A percentile compares a stretch with the other conserved stretches of the same genome.
Evolutionary conservation across 192 early-diverging fungal genomes (phyloP).

Genomic region (Entomortierella parvispora): DNA sequence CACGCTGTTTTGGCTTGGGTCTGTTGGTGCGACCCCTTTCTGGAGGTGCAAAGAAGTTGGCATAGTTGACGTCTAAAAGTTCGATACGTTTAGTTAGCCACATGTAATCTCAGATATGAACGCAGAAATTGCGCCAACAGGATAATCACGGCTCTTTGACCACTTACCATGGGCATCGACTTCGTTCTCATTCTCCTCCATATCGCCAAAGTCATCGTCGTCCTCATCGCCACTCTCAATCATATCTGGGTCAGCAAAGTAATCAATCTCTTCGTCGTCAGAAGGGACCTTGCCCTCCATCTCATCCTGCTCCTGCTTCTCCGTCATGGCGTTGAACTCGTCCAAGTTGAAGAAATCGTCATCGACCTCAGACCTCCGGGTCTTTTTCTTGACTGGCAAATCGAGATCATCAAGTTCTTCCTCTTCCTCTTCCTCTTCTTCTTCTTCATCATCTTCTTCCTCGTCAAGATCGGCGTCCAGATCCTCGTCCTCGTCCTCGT

Average conservation of each 20-base stretch:
- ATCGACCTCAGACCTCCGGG: conserved; percentile 75
- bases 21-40: conserved; percentile 56
- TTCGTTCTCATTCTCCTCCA: conserved; percentile 69
- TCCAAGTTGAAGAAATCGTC: conserved; percentile 97
- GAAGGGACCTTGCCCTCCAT: conserved; percentile 51
- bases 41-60: conserved; percentile 87
- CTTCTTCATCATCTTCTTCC: conserved; percentile 54
- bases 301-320: conserved; percentile 65
- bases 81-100: not conserved
- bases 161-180: conserved; percentile 66
- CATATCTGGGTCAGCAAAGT: conserved; percentile 54
- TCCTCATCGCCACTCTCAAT: conserved; percentile 66
- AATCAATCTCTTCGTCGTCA: conserved; percentile 75
- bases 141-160: no score
- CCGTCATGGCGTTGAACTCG: conserved; percentile 84
- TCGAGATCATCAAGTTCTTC: conserved; percentile 53
- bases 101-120: not conserved
- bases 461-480: conserved; percentile 50
- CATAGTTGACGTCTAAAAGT: conserved; percentile 78
- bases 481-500: conserved; percentile 46
- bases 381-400: conserved; percentile 53
- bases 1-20: conserved; percentile 34
- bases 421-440: conserved; percentile 54
- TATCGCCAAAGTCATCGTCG: conserved; percentile 69
- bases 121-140: not conserved